Conservation (phyloP, 192 early-diverging fungal species). For the Gryganskiella cystojenkinii region DNA sequence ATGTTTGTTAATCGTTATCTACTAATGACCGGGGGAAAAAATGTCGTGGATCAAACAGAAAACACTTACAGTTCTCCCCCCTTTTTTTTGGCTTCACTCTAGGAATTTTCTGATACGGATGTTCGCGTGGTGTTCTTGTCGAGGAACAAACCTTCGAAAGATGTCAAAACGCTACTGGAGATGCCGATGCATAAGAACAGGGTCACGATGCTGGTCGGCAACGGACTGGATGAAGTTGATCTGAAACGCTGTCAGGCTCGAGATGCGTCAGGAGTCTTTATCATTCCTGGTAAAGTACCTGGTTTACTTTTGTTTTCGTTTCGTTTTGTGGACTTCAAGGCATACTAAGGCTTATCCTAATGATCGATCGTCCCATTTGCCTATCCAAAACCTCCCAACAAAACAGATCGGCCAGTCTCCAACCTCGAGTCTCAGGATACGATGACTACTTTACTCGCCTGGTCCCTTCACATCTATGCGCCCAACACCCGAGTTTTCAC, state of each 20-base stretch:
- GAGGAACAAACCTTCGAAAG: slow-evolving; percentile 55
- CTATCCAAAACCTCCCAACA: too few relatives aligned
- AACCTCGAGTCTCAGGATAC: slow-evolving; percentile 71
- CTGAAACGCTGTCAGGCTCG: slow-evolving; percentile 48
- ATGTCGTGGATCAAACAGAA: background rate
- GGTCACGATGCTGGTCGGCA: slow-evolving; percentile 46
- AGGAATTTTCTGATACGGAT: slow-evolving; percentile 58
- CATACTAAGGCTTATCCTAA: background rate
- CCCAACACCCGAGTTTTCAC: slow-evolving; percentile 68
- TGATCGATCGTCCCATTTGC: too few relatives aligned
- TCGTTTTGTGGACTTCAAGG: background rate
- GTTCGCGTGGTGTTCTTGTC: slow-evolving; percentile 61
- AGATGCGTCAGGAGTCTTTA: slow-evolving; percentile 59
- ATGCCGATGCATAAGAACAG: slow-evolving; percentile 45
- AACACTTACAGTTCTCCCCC: background rate
- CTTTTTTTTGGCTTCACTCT: background rate
- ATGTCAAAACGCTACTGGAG: slow-evolving; percentile 55
- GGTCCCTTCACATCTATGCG: slow-evolving; percentile 72
- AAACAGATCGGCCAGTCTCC: slow-evolving; percentile 60
- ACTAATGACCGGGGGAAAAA: too few relatives aligned
- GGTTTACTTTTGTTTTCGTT: background rate
- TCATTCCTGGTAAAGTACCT: slow-evolving; percentile 53
- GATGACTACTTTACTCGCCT: slow-evolving; percentile 72
- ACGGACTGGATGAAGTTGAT: slow-evolving; percentile 41
- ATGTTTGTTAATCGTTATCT: too few relatives aligned